A percentile compares a stretch with the other conserved stretches of the same genome.
phyloP scores from a whole-genome alignment of 176 grass and related monocot species.

The Stipa capillata region DNA sequence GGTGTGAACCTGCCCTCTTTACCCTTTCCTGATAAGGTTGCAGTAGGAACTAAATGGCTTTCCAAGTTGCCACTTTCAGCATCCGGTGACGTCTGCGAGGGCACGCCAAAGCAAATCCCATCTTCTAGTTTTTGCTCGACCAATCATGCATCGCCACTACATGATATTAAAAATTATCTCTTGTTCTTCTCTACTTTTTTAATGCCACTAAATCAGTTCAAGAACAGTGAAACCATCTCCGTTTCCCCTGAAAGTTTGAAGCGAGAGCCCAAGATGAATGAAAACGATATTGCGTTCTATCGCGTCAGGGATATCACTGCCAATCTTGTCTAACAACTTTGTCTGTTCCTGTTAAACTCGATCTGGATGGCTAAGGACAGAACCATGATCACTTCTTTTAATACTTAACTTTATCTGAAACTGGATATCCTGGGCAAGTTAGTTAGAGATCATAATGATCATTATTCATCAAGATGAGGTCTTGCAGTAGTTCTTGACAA shows the following conservation, averaged over 20 bases:
- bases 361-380: background rate
- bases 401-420: background rate
- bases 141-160: constrained; percentile 10
- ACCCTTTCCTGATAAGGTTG: background rate
- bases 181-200: background rate
- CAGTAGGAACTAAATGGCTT: background rate
- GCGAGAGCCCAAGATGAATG: background rate
- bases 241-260: background rate
- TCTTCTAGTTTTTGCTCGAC: background rate
- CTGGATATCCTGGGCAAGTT: background rate
- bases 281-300: background rate
- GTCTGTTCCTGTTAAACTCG: background rate
- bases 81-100: background rate
- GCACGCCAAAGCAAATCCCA: background rate
- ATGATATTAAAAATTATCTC: background rate
- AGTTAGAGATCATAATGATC: background rate
- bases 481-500: background rate
- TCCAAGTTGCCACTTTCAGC: constrained; percentile 1
- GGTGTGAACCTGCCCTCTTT: background rate
- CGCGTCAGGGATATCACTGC: background rate
- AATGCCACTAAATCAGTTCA: constrained; percentile 6
- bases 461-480: background rate
- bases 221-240: background rate
- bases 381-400: background rate
- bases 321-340: background rate